phyloP scores from a whole-genome alignment of 805 yeast genomes.

The Hanseniaspora meyeri region DNA sequence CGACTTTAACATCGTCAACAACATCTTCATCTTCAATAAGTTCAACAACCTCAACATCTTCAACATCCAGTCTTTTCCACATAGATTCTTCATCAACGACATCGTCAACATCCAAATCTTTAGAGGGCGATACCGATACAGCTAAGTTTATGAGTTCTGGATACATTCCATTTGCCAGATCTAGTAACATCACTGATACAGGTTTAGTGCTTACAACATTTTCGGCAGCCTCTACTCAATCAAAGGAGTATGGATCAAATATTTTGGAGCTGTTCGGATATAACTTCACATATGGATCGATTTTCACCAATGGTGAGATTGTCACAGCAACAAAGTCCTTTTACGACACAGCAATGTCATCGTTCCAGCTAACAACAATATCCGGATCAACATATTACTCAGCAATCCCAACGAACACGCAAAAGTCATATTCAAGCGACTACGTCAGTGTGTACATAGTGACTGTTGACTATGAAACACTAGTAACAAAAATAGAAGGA shows the following conservation, averaged over 20 bases:
- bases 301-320: conserved; percentile 26
- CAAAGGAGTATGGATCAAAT: conserved; percentile 16
- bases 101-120: not conserved
- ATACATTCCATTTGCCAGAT: conserved; percentile 39
- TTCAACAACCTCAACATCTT: not conserved
- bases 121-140: not conserved
- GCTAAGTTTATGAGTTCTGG: conserved; percentile 29
- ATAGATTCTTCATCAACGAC: not conserved
- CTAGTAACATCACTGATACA: conserved; percentile 21
- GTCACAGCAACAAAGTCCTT: conserved; percentile 24
- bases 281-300: conserved; percentile 19
- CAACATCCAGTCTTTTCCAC: not conserved
- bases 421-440: not conserved
- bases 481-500: not conserved
- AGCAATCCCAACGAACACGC: not conserved
- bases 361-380: conserved; percentile 3
- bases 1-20: too few species aligned
- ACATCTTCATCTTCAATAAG: not conserved
- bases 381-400: not conserved
- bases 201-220: conserved; percentile 4
- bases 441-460: not conserved
- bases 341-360: conserved; percentile 22
- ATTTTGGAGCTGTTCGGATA: conserved; percentile 14
- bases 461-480: not conserved
- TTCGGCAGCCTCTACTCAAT: conserved; percentile 4